Conservation (phyloP, 179 eudicot genomes). For the Heliamphora pulchella region DNA sequence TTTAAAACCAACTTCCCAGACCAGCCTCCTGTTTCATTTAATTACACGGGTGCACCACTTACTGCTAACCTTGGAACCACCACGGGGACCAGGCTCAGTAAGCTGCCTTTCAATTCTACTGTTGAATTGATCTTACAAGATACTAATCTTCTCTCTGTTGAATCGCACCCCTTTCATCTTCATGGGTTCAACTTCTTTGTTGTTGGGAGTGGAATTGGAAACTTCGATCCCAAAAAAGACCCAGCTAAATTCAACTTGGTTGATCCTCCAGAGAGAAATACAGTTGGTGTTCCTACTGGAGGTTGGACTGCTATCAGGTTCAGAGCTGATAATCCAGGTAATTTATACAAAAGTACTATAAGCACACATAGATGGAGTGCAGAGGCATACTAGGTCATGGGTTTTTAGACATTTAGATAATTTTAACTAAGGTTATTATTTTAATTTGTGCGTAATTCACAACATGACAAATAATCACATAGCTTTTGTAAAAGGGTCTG, state of each 20-base stretch:
- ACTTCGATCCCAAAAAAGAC: constrained; percentile 31
- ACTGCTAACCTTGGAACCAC: constrained; percentile 40
- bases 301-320: constrained; percentile 48
- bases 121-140: constrained; percentile 37
- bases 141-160: constrained; percentile 32
- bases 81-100: constrained; percentile 31
- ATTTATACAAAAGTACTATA: constrained; percentile 33
- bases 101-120: constrained; percentile 24
- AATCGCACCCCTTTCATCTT: constrained; percentile 38
- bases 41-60: constrained; percentile 37
- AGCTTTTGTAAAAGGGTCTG: no score
- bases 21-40: constrained; percentile 38
- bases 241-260: constrained; percentile 31
- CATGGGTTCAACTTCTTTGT: constrained; percentile 38
- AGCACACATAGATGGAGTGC: constrained; percentile 4
- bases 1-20: constrained; percentile 47
- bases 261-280: constrained; percentile 38
- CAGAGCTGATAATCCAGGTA: constrained; percentile 41
- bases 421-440: no score
- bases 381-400: no score
- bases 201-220: constrained; percentile 36
- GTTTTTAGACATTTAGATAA: no score
- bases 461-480: no score
- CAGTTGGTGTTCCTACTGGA: constrained; percentile 36
- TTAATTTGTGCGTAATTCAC: no score